Conservation (phyloP, 495 filamentous ascomycete species). For the Penicillium longicatenatum region DNA sequence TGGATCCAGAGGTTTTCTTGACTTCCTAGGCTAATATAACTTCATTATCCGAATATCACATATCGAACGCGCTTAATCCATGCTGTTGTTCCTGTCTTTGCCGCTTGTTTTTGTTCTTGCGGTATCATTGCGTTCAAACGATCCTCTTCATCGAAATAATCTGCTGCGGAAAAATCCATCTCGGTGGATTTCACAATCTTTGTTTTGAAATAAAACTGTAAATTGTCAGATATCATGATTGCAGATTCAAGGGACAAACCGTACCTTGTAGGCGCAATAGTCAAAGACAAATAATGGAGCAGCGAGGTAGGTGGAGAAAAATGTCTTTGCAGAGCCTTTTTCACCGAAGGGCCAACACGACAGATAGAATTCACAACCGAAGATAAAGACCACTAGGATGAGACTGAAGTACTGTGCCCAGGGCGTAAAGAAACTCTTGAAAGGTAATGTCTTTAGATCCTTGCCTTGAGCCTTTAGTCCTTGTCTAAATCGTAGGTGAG, state of each 20-base stretch:
- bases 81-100: conserved; percentile 3
- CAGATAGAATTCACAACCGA: conserved; percentile 60
- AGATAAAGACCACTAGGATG: conserved; percentile 58
- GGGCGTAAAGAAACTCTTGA: conserved; percentile 57
- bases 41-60: conserved; percentile 20
- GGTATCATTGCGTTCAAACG: conserved; percentile 14
- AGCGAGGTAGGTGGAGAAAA: conserved; percentile 33
- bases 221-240: conserved; percentile 1
- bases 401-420: conserved; percentile 61
- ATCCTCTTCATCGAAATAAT: conserved; percentile 32
- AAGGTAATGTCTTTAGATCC: conserved; percentile 52
- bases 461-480: conserved; percentile 59
- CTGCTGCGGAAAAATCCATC: conserved; percentile 29
- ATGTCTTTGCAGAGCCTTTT: conserved; percentile 29
- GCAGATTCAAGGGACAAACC: background rate
- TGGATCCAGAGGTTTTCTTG: conserved; percentile 16
- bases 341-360: conserved; percentile 40
- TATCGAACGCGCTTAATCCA: conserved; percentile 24
- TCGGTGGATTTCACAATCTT: conserved; percentile 27
- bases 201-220: conserved; percentile 23
- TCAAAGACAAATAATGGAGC: conserved; percentile 33
- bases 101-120: conserved; percentile 1
- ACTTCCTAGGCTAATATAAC: background rate
- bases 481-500: conserved; percentile 63
- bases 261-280: conserved; percentile 33